These are phyloP conservation scores for Leccinellum albellum DNA, from an alignment of 768 basidiomycete genomes.

Conservation along the genomic window DNA sequence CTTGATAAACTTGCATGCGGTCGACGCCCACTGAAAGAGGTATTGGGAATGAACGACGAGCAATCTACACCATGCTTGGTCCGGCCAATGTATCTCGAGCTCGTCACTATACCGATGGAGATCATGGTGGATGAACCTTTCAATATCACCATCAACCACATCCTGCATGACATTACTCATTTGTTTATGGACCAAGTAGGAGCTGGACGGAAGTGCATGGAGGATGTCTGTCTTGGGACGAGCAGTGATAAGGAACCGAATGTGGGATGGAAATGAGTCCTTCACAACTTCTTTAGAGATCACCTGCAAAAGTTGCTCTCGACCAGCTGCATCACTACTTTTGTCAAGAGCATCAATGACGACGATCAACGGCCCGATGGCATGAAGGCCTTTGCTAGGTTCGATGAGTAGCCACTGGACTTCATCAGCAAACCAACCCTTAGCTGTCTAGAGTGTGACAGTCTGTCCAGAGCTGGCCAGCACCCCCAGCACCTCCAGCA, in stretches of 20 bases:
- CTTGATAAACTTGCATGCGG: background rate
- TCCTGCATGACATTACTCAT: background rate
- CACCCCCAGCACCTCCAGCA: too few relatives aligned
- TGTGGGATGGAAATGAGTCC: background rate
- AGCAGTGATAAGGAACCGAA: background rate
- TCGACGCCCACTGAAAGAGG: background rate
- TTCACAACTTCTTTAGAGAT: background rate
- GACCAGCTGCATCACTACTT: background rate
- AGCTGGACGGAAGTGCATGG: background rate
- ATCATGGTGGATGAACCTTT: background rate
- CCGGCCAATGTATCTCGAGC: background rate
- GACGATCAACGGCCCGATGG: background rate
- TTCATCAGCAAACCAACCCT: too few relatives aligned
- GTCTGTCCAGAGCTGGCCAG: too few relatives aligned
- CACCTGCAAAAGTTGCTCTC: too few relatives aligned
- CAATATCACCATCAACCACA: background rate
- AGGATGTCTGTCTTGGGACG: background rate
- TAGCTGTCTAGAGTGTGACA: too few relatives aligned
- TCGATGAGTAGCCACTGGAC: background rate
- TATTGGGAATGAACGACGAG: background rate
- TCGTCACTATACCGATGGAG: background rate
- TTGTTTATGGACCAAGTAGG: background rate
- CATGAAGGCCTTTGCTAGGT: background rate
- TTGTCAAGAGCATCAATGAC: background rate
- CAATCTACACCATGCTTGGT: background rate